Evolutionary conservation across 805 yeast species (phyloP).

Genomic region (Teunomyces gatunensis): DNA sequence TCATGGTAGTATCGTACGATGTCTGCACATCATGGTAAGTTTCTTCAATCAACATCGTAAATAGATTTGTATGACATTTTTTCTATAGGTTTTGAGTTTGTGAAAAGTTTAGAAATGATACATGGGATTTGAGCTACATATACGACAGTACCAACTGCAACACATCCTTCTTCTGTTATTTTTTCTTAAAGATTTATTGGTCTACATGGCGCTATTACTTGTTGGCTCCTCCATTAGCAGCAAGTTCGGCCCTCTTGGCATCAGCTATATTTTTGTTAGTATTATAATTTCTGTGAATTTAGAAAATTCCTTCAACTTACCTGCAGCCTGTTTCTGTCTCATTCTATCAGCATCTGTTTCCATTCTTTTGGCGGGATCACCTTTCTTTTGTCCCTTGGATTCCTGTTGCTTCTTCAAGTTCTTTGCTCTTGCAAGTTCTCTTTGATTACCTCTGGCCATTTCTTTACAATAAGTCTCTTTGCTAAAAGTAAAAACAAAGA

Average conservation of each 20-base stretch:
- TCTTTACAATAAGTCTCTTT: not conserved
- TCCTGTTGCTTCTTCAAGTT: constrained; percentile 77
- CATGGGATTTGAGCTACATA: not conserved
- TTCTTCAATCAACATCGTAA: constrained; percentile 65
- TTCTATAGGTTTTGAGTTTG: not conserved
- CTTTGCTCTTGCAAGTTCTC: constrained; percentile 90
- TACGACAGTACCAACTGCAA: not conserved
- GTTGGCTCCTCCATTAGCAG: not conserved
- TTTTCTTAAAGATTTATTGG: no score
- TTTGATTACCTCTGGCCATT: constrained; percentile 96
- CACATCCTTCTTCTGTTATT: not conserved
- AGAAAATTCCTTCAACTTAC: constrained; percentile 40
- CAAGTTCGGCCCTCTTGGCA: constrained; percentile 44
- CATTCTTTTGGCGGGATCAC: constrained; percentile 83
- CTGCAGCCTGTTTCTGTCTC: constrained; percentile 84
- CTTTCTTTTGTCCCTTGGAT: constrained; percentile 61
- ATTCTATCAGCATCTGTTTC: constrained; percentile 88
- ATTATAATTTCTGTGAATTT: not conserved
- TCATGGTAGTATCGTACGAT: constrained; percentile 62
- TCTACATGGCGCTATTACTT: not conserved
- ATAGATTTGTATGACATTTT: not conserved
- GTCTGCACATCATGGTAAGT: constrained; percentile 62
- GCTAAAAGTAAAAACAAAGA: not conserved
- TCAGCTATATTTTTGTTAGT: constrained; percentile 39
- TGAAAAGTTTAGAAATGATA: not conserved